These are phyloP conservation scores for Wallemia hederae DNA, from an alignment of 1,284 basidiomycete genomes.

Conservation along the genomic window DNA sequence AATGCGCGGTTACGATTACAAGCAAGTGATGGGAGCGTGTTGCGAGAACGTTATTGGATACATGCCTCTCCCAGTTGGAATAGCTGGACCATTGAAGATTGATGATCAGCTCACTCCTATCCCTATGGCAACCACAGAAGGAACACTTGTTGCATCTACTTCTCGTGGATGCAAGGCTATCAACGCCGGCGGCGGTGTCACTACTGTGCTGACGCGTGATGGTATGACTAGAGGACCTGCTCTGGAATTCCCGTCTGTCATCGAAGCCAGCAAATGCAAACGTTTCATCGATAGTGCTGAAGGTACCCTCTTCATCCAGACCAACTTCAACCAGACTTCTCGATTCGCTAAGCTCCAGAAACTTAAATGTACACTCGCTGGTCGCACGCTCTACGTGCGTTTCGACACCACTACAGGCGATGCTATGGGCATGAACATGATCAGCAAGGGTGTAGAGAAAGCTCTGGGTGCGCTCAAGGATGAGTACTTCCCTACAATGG, in stretches of 20 bases:
- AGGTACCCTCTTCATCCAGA: slow-evolving; percentile 45
- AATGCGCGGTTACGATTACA: slow-evolving; percentile 68
- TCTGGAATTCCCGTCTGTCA: slow-evolving; percentile 69
- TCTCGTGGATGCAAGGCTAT: slow-evolving; percentile 94
- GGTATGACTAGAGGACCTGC: slow-evolving; percentile 97
- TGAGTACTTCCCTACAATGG: slow-evolving; percentile 66
- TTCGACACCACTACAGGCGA: slow-evolving; percentile 90
- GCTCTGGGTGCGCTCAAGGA: slow-evolving; percentile 48
- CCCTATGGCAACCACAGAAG: slow-evolving; percentile 98
- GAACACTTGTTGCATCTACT: slow-evolving; percentile 86
- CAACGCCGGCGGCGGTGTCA: slow-evolving; percentile 81
- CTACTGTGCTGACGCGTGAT: slow-evolving; percentile 72
- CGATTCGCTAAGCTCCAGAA: slow-evolving; percentile 57
- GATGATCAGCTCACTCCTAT: slow-evolving; percentile 66
- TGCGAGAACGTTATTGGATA: slow-evolving; percentile 98
- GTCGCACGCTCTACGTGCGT: slow-evolving; percentile 74
- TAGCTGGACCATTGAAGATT: slow-evolving; percentile 79
- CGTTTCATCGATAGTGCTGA: slow-evolving; percentile 65
- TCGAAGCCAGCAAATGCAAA: slow-evolving; percentile 51
- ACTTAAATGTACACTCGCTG: slow-evolving; percentile 61
- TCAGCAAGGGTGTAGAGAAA: slow-evolving; percentile 81
- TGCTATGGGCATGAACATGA: slow-evolving; percentile 99
- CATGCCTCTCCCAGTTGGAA: slow-evolving; percentile 83
- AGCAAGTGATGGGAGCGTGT: slow-evolving; percentile 78
- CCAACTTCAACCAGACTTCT: slow-evolving; percentile 78